Evolutionary conservation across 768 basidiomycete species (phyloP).

Genomic region (Termitomyces sp.): DNA sequence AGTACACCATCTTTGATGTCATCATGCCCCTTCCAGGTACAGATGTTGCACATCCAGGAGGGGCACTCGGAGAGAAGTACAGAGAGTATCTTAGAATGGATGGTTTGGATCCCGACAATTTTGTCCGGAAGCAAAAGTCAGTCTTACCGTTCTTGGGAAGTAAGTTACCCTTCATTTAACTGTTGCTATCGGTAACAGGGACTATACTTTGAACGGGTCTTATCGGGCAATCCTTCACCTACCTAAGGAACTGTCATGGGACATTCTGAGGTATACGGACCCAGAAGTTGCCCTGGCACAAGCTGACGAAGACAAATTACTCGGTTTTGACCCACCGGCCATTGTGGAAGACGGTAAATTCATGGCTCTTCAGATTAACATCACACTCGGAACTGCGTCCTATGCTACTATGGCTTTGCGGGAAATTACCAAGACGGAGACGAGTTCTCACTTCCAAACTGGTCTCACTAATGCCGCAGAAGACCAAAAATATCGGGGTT

Average conservation of each 20-base stretch:
- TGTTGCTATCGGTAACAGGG: slow-evolving; percentile 40
- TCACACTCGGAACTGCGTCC: slow-evolving; percentile 85
- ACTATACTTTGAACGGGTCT: slow-evolving; percentile 88
- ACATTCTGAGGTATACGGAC: slow-evolving; percentile 82
- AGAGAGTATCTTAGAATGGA: slow-evolving; percentile 76
- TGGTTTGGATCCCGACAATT: slow-evolving; percentile 87
- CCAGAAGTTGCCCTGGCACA: slow-evolving; percentile 90
- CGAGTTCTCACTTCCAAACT: slow-evolving; percentile 89
- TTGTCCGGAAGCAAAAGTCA: slow-evolving; percentile 85
- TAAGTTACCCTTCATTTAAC: neutral
- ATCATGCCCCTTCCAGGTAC: slow-evolving; percentile 97
- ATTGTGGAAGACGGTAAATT: slow-evolving; percentile 73
- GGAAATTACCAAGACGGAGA: slow-evolving; percentile 93
- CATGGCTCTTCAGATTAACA: slow-evolving; percentile 77
- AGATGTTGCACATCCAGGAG: slow-evolving; percentile 90
- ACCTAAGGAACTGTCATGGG: slow-evolving; percentile 80
- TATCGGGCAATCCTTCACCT: slow-evolving; percentile 89
- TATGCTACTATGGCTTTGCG: slow-evolving; percentile 99
- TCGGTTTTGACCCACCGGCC: slow-evolving; percentile 72
- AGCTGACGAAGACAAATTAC: slow-evolving; percentile 90
- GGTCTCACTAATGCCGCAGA: slow-evolving; percentile 69
- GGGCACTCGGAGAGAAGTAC: slow-evolving; percentile 82
- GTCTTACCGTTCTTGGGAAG: slow-evolving; percentile 14
- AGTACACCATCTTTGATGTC: slow-evolving; percentile 90
- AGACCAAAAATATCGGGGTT: slow-evolving; percentile 75